phyloP scores from a whole-genome alignment of 345 rosid species.

The Eucalyptus marginata region DNA sequence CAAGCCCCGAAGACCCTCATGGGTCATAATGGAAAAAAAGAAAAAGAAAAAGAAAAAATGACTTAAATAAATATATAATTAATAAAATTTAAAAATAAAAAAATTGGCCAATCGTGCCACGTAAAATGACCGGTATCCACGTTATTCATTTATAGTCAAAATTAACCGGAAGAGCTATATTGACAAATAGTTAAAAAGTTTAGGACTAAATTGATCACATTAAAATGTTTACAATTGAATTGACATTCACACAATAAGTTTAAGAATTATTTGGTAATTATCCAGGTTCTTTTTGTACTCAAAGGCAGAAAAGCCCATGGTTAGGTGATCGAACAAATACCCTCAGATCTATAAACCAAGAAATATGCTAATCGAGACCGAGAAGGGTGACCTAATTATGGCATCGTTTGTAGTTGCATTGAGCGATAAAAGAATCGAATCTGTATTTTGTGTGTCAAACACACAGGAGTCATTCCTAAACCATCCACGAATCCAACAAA shows the following conservation, averaged over 20 bases:
- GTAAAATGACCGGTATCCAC: no score
- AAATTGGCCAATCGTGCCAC: no score
- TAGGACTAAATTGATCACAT: background rate
- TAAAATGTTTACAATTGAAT: no score
- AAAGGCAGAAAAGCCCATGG: background rate
- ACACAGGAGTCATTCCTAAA: background rate
- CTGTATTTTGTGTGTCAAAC: background rate
- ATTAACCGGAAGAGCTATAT: fast-evolving
- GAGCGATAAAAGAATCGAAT: background rate
- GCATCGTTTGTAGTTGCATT: background rate
- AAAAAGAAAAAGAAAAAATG: no score
- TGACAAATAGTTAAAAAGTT: background rate
- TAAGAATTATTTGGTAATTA: background rate
- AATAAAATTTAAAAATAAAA: no score
- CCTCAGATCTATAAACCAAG: background rate
- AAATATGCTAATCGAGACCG: background rate
- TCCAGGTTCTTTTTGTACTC: background rate
- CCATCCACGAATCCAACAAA: background rate
- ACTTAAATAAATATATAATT: no score
- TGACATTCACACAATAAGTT: no score
- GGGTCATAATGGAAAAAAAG: no score
- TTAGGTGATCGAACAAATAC: background rate
- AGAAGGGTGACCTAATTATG: background rate
- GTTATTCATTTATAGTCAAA: background rate
- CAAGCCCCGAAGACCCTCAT: no score